Evolutionary conservation across 192 early-diverging fungal genomes (phyloP).

Genomic region (Coemansia furcata): DNA sequence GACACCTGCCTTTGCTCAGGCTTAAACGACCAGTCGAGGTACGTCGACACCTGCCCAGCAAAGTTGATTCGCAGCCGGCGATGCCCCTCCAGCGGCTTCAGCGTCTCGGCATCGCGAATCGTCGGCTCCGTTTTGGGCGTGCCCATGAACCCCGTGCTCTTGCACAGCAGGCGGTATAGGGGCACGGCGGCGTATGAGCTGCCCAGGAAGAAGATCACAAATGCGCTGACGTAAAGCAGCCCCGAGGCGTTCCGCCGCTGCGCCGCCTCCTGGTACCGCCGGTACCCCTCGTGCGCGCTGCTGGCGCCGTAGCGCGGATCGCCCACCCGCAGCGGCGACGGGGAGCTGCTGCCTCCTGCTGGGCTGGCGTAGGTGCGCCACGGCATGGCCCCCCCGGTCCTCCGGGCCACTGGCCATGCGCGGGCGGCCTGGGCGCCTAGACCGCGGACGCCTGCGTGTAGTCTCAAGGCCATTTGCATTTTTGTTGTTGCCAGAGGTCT

Average conservation of each 20-base stretch:
- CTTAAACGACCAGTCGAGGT: conserved; percentile 85
- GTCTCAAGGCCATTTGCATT: background rate
- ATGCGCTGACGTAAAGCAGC: conserved; percentile 73
- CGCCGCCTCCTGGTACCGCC: conserved; percentile 26
- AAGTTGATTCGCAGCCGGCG: conserved; percentile 69
- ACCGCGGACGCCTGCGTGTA: background rate
- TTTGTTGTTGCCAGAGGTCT: background rate
- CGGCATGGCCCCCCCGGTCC: background rate
- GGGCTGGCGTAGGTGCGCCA: background rate
- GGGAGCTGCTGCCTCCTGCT: background rate
- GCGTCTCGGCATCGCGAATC: conserved; percentile 58
- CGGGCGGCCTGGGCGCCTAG: background rate
- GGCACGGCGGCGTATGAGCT: conserved; percentile 93
- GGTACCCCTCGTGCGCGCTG: conserved; percentile 26
- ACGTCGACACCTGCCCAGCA: conserved; percentile 70
- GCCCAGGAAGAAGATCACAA: conserved; percentile 83
- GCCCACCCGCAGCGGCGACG: background rate
- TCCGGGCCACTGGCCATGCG: background rate
- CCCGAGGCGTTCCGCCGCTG: conserved; percentile 45
- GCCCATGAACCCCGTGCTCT: conserved; percentile 87
- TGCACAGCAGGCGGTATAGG: conserved; percentile 92
- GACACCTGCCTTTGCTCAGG: conserved; percentile 83
- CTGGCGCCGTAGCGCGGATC: background rate
- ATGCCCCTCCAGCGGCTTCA: conserved; percentile 61
- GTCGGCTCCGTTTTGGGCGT: conserved; percentile 75